These are phyloP conservation scores for Hemileia vastatrix DNA, from an alignment of 1,284 basidiomycete genomes.

Conservation along the genomic window DNA sequence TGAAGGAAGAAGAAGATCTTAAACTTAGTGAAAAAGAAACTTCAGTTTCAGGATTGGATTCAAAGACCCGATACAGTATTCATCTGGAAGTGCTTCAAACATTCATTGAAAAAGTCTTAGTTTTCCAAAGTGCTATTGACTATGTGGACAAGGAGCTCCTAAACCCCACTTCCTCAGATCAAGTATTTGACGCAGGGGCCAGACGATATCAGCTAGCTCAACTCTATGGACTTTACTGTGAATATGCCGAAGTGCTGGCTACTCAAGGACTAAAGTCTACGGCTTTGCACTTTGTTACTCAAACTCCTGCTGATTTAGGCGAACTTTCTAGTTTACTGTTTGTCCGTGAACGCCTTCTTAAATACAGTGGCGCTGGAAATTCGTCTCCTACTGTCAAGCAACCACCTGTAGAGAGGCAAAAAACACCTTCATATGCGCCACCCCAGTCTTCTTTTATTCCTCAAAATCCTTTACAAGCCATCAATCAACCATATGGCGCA, in stretches of 20 bases:
- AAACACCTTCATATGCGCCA: slow-evolving; percentile 22
- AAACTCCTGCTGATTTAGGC: slow-evolving; percentile 71
- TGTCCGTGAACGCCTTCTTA: slow-evolving; percentile 44
- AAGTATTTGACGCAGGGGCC: slow-evolving; percentile 50
- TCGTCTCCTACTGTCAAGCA: slow-evolving; percentile 25
- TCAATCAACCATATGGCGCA: too few species aligned
- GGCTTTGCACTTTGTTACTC: slow-evolving; percentile 67
- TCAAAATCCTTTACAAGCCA: not conserved
- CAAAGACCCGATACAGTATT: slow-evolving; percentile 63
- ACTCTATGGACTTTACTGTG: slow-evolving; percentile 86
- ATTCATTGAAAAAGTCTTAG: slow-evolving; percentile 91
- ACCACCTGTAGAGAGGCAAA: slow-evolving; percentile 22
- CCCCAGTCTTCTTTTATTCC: slow-evolving; percentile 12
- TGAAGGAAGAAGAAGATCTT: slow-evolving; percentile 69
- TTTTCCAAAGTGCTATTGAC: slow-evolving; percentile 79
- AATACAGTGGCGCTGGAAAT: slow-evolving; percentile 29
- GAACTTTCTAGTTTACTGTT: slow-evolving; percentile 51
- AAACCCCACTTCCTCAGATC: slow-evolving; percentile 46
- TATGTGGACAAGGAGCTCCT: slow-evolving; percentile 73
- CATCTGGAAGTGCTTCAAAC: slow-evolving; percentile 83
- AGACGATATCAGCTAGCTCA: slow-evolving; percentile 71
- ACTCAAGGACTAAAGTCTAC: slow-evolving; percentile 78
- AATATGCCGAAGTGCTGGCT: slow-evolving; percentile 86
- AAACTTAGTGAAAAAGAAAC: slow-evolving; percentile 24
- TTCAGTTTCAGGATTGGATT: slow-evolving; percentile 44